These are phyloP conservation scores for Odontarrhena argentea DNA, from an alignment of 345 rosid genomes.

Conservation along the genomic window DNA sequence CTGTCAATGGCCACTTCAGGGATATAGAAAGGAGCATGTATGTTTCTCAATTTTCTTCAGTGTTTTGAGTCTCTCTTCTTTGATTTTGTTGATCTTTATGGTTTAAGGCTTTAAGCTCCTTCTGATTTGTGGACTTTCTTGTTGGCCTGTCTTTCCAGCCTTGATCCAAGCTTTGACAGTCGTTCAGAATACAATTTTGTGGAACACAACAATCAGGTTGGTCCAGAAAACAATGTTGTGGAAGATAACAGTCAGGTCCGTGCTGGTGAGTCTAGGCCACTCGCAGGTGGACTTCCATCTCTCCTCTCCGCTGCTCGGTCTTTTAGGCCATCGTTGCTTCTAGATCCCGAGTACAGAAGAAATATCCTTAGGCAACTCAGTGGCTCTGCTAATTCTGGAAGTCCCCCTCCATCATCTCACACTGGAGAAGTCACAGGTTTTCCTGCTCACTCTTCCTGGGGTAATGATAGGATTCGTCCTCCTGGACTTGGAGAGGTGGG, in stretches of 20 bases:
- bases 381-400: constrained; percentile 45
- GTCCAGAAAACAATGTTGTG: constrained; percentile 39
- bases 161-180: constrained; percentile 42
- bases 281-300: constrained; percentile 51
- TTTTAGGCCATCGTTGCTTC: constrained; percentile 73
- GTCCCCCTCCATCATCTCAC: constrained; percentile 35
- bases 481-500: constrained; percentile 44
- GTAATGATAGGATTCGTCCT: constrained; percentile 46
- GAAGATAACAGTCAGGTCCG: constrained; percentile 44
- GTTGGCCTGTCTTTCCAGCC: constrained; percentile 43
- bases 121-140: constrained; percentile 2
- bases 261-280: constrained; percentile 38
- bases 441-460: constrained; percentile 40
- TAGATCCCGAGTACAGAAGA: constrained; percentile 76
- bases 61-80: constrained; percentile 21
- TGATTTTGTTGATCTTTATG: constrained; percentile 19
- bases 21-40: constrained; percentile 59
- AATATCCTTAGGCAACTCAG: constrained; percentile 56
- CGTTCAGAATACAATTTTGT: constrained; percentile 41
- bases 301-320: constrained; percentile 65
- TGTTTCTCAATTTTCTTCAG: neutral
- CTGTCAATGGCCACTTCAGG: constrained; percentile 69
- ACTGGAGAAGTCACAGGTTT: constrained; percentile 46
- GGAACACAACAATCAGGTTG: constrained; percentile 44
- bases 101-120: neutral